Percentiles rank a stretch among this genome's conserved stretches.
These are phyloP conservation scores for Pseudonitzschia delicatissima DNA, from an alignment of 108 stramenopile species.

Conservation along the genomic window DNA sequence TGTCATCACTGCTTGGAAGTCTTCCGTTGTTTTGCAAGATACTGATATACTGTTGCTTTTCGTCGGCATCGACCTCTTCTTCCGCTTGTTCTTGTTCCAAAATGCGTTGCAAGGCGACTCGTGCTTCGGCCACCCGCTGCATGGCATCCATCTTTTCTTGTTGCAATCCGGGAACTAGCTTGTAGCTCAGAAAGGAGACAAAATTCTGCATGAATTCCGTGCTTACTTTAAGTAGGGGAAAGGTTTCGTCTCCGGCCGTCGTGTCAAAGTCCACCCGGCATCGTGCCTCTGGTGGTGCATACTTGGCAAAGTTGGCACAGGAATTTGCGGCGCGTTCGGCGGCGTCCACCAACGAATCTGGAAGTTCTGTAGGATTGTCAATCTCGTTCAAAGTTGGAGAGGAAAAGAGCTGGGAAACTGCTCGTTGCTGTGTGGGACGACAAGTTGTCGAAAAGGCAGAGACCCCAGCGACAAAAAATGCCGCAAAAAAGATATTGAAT, in stretches of 20 bases:
- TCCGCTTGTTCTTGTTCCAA: background rate
- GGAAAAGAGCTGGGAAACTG: no score
- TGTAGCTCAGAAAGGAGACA: constrained; percentile 65
- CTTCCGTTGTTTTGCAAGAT: constrained; percentile 54
- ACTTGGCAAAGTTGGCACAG: constrained; percentile 34
- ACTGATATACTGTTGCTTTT: constrained; percentile 11
- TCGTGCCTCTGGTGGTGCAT: constrained; percentile 43
- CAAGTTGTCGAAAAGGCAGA: no score
- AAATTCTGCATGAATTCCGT: constrained; percentile 87
- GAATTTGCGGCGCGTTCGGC: constrained; percentile 67
- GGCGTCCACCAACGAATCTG: constrained; percentile 74
- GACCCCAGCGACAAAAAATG: no score
- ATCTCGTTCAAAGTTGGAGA: background rate
- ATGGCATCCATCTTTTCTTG: constrained; percentile 53
- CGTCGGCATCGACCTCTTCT: constrained; percentile 22
- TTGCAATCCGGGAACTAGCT: constrained; percentile 57
- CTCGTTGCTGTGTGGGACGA: no score
- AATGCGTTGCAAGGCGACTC: constrained; percentile 47
- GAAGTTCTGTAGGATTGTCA: constrained; percentile 62
- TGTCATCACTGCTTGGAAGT: constrained; percentile 16
- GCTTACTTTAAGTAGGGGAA: constrained; percentile 81
- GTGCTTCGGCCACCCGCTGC: constrained; percentile 54
- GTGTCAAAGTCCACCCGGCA: constrained; percentile 93
- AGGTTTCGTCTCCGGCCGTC: constrained; percentile 88
- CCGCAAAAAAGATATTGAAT: no score